Base-by-base conservation (phyloP, 768 basidiomycete species). In the Sistotremastrum suecicum region DNA sequence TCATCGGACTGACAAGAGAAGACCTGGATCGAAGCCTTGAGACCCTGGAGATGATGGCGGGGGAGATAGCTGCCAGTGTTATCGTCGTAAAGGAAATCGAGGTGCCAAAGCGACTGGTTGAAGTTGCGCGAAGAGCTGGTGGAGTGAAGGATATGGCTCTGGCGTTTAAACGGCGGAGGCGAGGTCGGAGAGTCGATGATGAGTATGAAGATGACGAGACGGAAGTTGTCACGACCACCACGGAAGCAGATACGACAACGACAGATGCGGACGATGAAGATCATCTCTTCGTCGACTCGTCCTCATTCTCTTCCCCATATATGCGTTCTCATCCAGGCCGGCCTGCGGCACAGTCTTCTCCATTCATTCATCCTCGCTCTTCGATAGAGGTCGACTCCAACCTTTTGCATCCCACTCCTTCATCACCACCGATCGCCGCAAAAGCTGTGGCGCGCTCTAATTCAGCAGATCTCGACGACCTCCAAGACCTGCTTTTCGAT, bases 31-130 rank as follows among this genome's bases (percentile, higher is more conserved):
- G 74, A 53, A 88, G 83, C 3, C 64, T 98, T 36, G 78, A 80
- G 54, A 94, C 91, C 0, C 75, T 98, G 9, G 86, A 86, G 58
- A 78, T 77, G 68, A 98, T 98, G 92, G 90, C 91, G 0, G 78
- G 81, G 29, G 90, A 94, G 57, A 83, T 97, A 37, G 90, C 89
- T 1, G 92, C 88, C 0, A 86, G 85, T 29, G 88, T 95, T 46
- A 78, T 91, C 41, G 77, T 95, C 31, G 82, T 91, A 10, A 88
- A 87, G 63, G 87, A 91, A 57, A 77, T 94, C 31, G 82, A 84
- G 53, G 77, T 90, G 0, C 80, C 80, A 0, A 71, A 69, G 20
- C 20, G 20, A 20, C 20, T 20, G 20, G 20, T 20, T 20, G 20
- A 20, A 20, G 20, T 20, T 20, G 34, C 30, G 20, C 42, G 43